A percentile compares a stretch with the other conserved stretches of the same genome.
These are phyloP conservation scores for Amanita pallidorosea DNA, from an alignment of 768 basidiomycete species.

Conservation along the genomic window DNA sequence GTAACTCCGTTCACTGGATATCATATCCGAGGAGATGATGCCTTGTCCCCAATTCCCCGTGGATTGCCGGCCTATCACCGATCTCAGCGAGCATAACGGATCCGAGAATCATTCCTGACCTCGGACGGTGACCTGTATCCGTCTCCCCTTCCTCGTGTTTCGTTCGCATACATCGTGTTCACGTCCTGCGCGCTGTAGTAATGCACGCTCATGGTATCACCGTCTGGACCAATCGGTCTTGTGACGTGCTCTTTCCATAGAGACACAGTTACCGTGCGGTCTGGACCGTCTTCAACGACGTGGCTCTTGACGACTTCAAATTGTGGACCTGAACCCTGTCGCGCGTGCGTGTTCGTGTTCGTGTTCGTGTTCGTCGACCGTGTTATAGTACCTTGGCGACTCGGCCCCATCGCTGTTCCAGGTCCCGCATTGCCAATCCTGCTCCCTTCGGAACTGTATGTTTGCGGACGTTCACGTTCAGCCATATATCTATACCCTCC, in stretches of 20 bases:
- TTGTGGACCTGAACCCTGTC: conserved; percentile 23
- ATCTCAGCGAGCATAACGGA: not conserved
- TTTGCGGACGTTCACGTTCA: not conserved
- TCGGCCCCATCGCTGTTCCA: not conserved
- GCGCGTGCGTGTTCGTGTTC: too few species aligned
- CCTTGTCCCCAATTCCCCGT: not conserved
- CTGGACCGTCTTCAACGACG: conserved; percentile 37
- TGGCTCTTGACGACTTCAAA: conserved; percentile 31
- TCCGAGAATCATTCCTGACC: not conserved
- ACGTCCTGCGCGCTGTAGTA: conserved; percentile 24
- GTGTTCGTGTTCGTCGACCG: not conserved
- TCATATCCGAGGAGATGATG: not conserved
- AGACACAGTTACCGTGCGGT: conserved; percentile 41
- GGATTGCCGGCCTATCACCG: not conserved
- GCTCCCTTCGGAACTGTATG: not conserved
- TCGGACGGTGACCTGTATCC: not conserved
- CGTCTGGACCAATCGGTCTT: conserved; percentile 22
- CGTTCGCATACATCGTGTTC: conserved; percentile 8
- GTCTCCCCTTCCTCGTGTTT: not conserved
- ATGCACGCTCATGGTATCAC: conserved; percentile 34
- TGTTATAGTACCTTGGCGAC: conserved; percentile 6
- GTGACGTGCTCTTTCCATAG: conserved; percentile 48
- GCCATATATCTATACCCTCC: not conserved
- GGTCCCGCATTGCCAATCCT: not conserved
- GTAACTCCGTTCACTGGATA: not conserved